These are phyloP conservation scores for Penicillium turbatum DNA, from an alignment of 495 filamentous ascomycete species.

Conservation along the genomic window DNA sequence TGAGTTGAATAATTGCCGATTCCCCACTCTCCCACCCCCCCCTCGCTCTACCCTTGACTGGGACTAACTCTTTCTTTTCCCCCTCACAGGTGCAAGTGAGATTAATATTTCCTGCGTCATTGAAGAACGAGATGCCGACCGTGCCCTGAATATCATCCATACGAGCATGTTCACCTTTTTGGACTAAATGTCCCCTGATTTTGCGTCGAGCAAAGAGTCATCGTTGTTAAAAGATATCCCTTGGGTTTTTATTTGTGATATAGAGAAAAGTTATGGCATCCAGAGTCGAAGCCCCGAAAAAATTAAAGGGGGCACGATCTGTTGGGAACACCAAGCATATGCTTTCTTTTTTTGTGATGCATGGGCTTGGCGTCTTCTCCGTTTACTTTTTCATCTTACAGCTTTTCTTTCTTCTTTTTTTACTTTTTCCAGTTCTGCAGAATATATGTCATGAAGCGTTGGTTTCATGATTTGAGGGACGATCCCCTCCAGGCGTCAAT, in stretches of 20 bases:
- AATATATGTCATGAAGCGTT: conserved; percentile 13
- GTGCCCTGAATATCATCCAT: conserved; percentile 92
- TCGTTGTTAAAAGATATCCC: conserved; percentile 29
- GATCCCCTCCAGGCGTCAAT: neutral
- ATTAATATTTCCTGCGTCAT: conserved; percentile 99
- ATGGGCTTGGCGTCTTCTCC: conserved; percentile 10
- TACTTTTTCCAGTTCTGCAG: neutral
- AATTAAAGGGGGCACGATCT: neutral
- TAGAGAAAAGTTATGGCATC: conserved; percentile 25
- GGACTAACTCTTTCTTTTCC: conserved; percentile 17
- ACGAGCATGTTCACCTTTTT: conserved; percentile 77
- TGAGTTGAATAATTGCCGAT: conserved; percentile 39
- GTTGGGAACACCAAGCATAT: conserved; percentile 11
- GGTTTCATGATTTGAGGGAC: conserved; percentile 17
- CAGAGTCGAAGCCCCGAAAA: neutral
- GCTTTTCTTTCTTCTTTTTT: neutral
- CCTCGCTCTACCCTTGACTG: conserved; percentile 5
- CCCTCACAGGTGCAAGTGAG: conserved; percentile 76
- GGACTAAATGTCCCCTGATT: conserved; percentile 31
- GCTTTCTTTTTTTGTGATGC: conserved; percentile 11
- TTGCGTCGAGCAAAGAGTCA: conserved; percentile 6
- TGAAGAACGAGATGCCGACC: conserved; percentile 79
- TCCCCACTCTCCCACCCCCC: conserved; percentile 1
- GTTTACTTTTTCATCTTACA: neutral
- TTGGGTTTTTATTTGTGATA: conserved; percentile 13